phyloP scores from a whole-genome alignment of 495 filamentous ascomycete genomes.

The Bacidia gigantensis region DNA sequence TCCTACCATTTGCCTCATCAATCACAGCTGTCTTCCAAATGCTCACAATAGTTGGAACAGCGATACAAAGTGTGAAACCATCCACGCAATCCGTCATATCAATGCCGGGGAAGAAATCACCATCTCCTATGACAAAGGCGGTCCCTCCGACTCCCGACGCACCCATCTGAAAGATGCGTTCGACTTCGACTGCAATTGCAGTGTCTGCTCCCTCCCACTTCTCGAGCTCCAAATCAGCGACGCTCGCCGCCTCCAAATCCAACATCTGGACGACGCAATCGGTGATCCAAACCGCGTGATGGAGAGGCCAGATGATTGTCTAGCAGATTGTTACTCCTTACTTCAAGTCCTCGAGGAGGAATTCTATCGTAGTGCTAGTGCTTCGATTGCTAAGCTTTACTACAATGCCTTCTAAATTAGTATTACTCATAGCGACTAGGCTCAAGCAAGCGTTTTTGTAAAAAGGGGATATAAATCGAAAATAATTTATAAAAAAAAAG shows the following conservation, averaged over 20 bases:
- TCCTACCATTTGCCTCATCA: slow-evolving; percentile 25
- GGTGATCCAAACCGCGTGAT: too few species aligned
- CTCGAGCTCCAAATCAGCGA: slow-evolving; percentile 22
- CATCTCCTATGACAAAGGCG: slow-evolving; percentile 24
- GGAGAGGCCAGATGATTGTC: too few species aligned
- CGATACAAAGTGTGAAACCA: slow-evolving; percentile 18
- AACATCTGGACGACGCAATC: slow-evolving; percentile 26
- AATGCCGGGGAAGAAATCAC: slow-evolving; percentile 30
- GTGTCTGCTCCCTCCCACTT: slow-evolving; percentile 22
- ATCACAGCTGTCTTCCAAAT: slow-evolving; percentile 33
- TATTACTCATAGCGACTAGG: too few species aligned
- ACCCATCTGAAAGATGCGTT: slow-evolving; percentile 24
- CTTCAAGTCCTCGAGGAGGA: too few species aligned
- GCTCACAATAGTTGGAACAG: slow-evolving; percentile 27
- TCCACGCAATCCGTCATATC: slow-evolving; percentile 29
- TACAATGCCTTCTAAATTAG: too few species aligned
- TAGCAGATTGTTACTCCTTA: too few species aligned
- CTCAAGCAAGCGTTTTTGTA: too few species aligned
- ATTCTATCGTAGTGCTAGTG: too few species aligned
- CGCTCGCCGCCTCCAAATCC: slow-evolving; percentile 20
- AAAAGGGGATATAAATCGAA: too few species aligned
- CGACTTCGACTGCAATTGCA: slow-evolving; percentile 29
- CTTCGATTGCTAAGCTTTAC: too few species aligned
- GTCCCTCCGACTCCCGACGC: slow-evolving; percentile 18
- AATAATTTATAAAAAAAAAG: too few species aligned